Base-by-base conservation (phyloP, 306 rosid genomes). In the Cicer cuneatum region DNA sequence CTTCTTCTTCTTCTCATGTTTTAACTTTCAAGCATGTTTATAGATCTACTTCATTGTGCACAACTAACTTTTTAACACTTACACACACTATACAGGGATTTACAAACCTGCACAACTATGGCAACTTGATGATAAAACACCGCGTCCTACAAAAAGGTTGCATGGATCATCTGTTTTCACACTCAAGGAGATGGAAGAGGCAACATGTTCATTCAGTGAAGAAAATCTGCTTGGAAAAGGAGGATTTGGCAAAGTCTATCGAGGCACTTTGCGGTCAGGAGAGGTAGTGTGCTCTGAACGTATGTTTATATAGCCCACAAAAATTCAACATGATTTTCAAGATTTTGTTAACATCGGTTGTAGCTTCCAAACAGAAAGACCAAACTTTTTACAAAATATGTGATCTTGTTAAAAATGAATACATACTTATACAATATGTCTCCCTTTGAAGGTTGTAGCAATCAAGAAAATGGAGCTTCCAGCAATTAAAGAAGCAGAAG, bases 381-480 rank as follows among this genome's bases (percentile, higher is more conserved):
- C 39, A n/a, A 18, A 61, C 47, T 51, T 48, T 43, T 8, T 47
- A 74, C 15, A 60, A 73, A 77, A 49, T 52, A 21, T 53, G 59
- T 16, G 37, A 73, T 48, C 42, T 18, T 69, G 72, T 71, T 10
- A 39, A 49, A 78, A 48, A 81, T 69, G 61, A 24, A 69, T 68
- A 72, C 73, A 75, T 47, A 51, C 74, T 82, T 75, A 72, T 72
- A 40, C 67, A 87, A 73, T 42, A 10, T 62, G 13, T 72, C 72
- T 76, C 48, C 74, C 67, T 53, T 4, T 62, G 38, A 80, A 93
- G 98, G 87, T 90, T 51, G 99, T 89, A 52, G 99, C 99, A 35
- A 87, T 94, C 69, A 94, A 94, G 84, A 90, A 94, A 84, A 94
- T 94, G 99, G 99, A 86, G 83, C 64, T 88, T 68, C 96, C 97